Base-by-base conservation (phyloP, 192 early-diverging fungal species). In the Coemansia sp. region DNA sequence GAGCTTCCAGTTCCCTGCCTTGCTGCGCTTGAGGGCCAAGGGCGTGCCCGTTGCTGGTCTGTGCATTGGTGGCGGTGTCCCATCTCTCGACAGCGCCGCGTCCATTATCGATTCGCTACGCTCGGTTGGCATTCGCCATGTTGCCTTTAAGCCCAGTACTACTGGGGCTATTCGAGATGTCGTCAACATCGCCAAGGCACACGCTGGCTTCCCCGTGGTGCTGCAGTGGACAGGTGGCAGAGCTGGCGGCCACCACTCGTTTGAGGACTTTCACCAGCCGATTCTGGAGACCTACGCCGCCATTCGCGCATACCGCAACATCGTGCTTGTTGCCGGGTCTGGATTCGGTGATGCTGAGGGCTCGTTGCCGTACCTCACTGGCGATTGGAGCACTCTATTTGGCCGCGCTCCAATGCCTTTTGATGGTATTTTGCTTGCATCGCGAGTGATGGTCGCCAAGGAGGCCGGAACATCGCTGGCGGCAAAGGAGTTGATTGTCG, bases 151-250 rank as follows among this genome's bases (percentile, higher is more conserved):
- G 80, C 94, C 94, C 68, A 93, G 94, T 61, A 81, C 88, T 17
- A 87, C 89, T 0, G 86, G 86, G 58, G 83, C 90, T 27, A 93
- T 97, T 83, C 90, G 94, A 29, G 75, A 86, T 9, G 93, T 95
- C 60, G 92, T 93, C 62, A 84, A 90, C 15, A 94, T 98, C 76
- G 95, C 95, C 45, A 88, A 89, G 69, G 85, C 87, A 31, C 89
- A 94, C 68, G 89, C 90, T 5, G 87, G 89, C 36, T 94, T 96
- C 85, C 92, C 96, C 6, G 87, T 98, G 53, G 86, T 98, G 53
- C 83, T 96, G 64, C 94, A 98, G 80, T 98, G 96, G 96, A 98
- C 96, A 17, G 95, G 96, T 81, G 96, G 96, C 29, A 89, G 95
- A 67, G 95, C 90, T 39, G 96, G 96, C 73, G 96, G 96, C 17